phyloP scores from a whole-genome alignment of 208 protist species.

The Acanthamoeba divionensis region DNA sequence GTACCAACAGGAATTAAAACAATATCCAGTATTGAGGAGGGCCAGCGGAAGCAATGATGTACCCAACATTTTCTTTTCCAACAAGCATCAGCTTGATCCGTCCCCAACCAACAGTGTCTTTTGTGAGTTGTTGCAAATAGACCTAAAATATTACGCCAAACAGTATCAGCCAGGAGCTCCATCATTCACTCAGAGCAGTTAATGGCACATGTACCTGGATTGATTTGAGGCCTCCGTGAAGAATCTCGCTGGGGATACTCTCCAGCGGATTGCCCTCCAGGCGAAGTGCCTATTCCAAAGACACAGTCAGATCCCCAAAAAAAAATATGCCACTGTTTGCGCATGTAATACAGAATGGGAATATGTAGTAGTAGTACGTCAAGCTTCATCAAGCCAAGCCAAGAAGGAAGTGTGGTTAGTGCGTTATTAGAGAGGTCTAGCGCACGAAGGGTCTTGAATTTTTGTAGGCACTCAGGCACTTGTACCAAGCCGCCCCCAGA shows the following conservation, averaged over 20 bases:
- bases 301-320: background rate
- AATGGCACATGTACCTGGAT: no score
- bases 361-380: background rate
- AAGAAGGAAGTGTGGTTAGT: background rate
- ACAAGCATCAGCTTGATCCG: constrained; percentile 36
- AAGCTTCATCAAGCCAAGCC: background rate
- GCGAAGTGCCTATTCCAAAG: background rate
- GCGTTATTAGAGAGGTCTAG: background rate
- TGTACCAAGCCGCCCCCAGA: background rate
- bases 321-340: background rate
- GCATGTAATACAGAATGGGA: background rate
- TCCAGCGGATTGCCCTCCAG: background rate
- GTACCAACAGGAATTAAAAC: no score
- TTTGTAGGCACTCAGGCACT: background rate
- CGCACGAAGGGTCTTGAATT: background rate
- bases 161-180: no score
- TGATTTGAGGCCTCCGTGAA: background rate
- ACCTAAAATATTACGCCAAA: background rate
- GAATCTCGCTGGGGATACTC: background rate
- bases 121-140: constrained; percentile 3
- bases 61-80: background rate
- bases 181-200: no score
- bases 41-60: background rate
- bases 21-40: no score
- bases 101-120: background rate